These are phyloP conservation scores for Phytophthora sp. DNA, from an alignment of 352 stramenopile species.

Conservation along the genomic window DNA sequence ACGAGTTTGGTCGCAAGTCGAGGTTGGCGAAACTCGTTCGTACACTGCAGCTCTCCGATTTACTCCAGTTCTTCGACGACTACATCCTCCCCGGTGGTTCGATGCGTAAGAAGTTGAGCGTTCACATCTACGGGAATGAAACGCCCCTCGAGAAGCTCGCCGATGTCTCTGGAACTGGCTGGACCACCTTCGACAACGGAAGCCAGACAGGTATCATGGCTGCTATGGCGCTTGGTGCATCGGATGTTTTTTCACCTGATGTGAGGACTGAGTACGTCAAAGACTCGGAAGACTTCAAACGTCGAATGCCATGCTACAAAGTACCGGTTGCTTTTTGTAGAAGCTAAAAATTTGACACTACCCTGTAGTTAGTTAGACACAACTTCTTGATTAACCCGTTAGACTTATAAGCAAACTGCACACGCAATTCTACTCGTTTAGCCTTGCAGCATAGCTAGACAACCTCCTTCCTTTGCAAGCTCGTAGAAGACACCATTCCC, in stretches of 20 bases:
- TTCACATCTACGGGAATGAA: slow-evolving; percentile 63
- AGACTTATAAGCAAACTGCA: neutral
- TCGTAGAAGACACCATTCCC: slow-evolving; percentile 38
- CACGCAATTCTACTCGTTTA: no score
- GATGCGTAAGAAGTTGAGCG: slow-evolving; percentile 58
- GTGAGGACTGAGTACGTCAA: slow-evolving; percentile 33
- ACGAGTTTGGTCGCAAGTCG: slow-evolving; percentile 67
- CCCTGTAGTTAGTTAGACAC: neutral
- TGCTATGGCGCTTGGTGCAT: slow-evolving; percentile 17
- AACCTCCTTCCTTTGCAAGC: slow-evolving; percentile 27
- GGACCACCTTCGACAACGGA: slow-evolving; percentile 19
- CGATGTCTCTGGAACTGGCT: slow-evolving; percentile 28
- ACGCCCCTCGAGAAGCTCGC: slow-evolving; percentile 28
- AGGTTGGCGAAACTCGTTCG: slow-evolving; percentile 49
- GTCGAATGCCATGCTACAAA: slow-evolving; percentile 23
- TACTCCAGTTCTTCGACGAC: slow-evolving; percentile 76
- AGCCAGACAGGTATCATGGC: slow-evolving; percentile 17
- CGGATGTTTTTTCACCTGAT: neutral
- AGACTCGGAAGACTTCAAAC: slow-evolving; percentile 38
- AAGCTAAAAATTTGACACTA: no score
- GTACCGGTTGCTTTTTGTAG: slow-evolving; percentile 18
- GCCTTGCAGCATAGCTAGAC: slow-evolving; percentile 15
- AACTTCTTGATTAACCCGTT: neutral
- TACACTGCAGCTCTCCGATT: slow-evolving; percentile 49
- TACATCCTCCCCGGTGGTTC: slow-evolving; percentile 42